Base-by-base conservation (phyloP, 2,329 filamentous ascomycete genomes). In the Zelopaecilomyces penicillatus region DNA sequence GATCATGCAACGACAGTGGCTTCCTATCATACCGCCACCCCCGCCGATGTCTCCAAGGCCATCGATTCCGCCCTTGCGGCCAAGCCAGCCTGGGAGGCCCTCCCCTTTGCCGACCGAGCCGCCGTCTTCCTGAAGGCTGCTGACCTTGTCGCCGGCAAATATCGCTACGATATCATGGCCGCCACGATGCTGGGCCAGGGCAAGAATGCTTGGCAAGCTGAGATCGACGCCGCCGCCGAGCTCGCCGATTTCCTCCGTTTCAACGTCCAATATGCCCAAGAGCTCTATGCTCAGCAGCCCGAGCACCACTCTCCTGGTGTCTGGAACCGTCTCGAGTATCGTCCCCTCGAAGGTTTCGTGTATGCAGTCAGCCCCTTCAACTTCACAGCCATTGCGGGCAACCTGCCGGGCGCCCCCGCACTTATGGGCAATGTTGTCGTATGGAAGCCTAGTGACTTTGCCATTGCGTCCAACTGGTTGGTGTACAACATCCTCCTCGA, bases 181-280 rank as follows among this genome's bases (percentile, higher is more conserved):
- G 81, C 88, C 37, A 96, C 93, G 10, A 95, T 97, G 80, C 74
- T 95, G 30, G 93, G 91, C 49, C 91, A 98, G 69, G 91, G 93
- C 58, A 97, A 97, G 79, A 97, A 96, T 65, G 88, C 87, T 39
- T 97, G 89, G 89, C 91, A 98, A 68, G 91, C 93, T n/a, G 91
- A 98, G 75, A 97, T 97, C 52, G 91, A 97, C 65, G 78, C 90
- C 34, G 91, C 91, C 12, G 91, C 91, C 6, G 93, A 98, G 74
- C 69, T 95, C 56, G 84, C 80, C 55, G 91, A 98, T 64, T 97
- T 97, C 68, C 72, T 97, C 62, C 81, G 89, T 61, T 95, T 96
- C 73, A 93, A 93, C 61, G 91, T 96, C 43, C 82, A 90, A 64
- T 96, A 93, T 60, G 91, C 91, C 29, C 84, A 95, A 68, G 87